Base-by-base conservation (phyloP, 345 rosid genomes). In the Nephelium lappaceum region DNA sequence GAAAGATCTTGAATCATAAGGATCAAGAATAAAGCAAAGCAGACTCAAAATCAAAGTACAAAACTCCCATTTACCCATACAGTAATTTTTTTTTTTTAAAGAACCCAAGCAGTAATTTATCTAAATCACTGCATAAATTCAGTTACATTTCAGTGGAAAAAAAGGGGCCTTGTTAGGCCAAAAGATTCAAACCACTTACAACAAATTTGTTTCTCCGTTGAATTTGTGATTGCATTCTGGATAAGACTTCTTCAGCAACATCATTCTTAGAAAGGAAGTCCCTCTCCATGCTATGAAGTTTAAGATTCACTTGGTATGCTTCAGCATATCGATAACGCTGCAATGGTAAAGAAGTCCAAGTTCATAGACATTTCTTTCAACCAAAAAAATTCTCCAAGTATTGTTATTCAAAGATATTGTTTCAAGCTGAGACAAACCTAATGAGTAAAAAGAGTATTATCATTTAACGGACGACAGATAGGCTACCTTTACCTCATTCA, bases 321-420 rank as follows among this genome's bases (percentile, higher is more conserved):
- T 94, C 92, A 41, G 88, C 86, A 86, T 94, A 97, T 77, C 95
- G 90, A 84, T 86, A 89, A 25, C 99, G 95, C 99, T 97, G 91
- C 82, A 86, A 82, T 51, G 67, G 64, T 63, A 80, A 67, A 67
- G 58, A 79, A 71, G 80, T 45, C 69, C 47, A 15, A 73, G 64
- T 73, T 8, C 16, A 77, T 69, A 53, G 73, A 69, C 18, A 23
- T 69, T 31, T 45, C 42, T 47, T 80, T 53, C 36, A 75, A 75
- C 74, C 12, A 19, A 68, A 71, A n/a, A 18, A 36, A 42, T 31
- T 31, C 63, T 18, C 16, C 67, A 6, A 15, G 45, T 9, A 61
- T 23, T 14, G 18, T 43, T 15, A 43, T 42, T 19, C 31, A 12
- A 64, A 31, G 12, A 64, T 19, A 45, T 7, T 64, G 11, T 49